Evolutionary conservation across 352 stramenopile species (phyloP).

Genomic region (Phytopythium sindhum): DNA sequence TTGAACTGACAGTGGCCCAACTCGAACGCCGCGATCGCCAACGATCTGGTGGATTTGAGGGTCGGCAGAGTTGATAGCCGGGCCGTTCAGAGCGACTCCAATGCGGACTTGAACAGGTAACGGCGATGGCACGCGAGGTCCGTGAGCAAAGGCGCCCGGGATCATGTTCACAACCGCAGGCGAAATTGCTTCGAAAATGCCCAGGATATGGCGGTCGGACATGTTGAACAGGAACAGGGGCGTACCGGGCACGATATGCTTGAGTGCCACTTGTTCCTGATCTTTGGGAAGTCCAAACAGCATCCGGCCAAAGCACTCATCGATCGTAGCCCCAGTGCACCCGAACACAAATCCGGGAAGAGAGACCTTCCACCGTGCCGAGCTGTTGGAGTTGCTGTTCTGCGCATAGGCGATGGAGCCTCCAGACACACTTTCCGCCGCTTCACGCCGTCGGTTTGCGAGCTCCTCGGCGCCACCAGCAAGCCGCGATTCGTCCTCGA

Average conservation of each 20-base stretch:
- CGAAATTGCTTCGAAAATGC: constrained; percentile 82
- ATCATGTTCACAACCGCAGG: constrained; percentile 72
- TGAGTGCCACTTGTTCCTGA: constrained; percentile 57
- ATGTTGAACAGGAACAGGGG: constrained; percentile 87
- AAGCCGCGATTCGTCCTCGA: constrained; percentile 80
- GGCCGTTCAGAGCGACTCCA: constrained; percentile 61
- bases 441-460: constrained; percentile 59
- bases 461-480: constrained; percentile 71
- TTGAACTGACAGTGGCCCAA: constrained; percentile 58
- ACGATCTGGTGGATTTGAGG: constrained; percentile 68
- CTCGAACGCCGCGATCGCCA: constrained; percentile 51
- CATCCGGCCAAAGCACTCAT: constrained; percentile 86
- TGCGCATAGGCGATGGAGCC: constrained; percentile 11
- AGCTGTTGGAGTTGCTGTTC: background rate
- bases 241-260: constrained; percentile 68
- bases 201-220: constrained; percentile 79
- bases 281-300: constrained; percentile 74
- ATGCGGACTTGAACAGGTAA: constrained; percentile 80
- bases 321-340: constrained; percentile 79
- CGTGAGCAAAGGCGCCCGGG: constrained; percentile 69
- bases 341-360: constrained; percentile 78
- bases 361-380: constrained; percentile 39
- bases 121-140: constrained; percentile 47
- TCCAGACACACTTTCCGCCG: constrained; percentile 65
- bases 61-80: constrained; percentile 63